Evolutionary conservation across 176 grass and related monocot species (phyloP), one percentile per base, ranked within the genome.

Genomic region (Saccharum spontaneum): DNA sequence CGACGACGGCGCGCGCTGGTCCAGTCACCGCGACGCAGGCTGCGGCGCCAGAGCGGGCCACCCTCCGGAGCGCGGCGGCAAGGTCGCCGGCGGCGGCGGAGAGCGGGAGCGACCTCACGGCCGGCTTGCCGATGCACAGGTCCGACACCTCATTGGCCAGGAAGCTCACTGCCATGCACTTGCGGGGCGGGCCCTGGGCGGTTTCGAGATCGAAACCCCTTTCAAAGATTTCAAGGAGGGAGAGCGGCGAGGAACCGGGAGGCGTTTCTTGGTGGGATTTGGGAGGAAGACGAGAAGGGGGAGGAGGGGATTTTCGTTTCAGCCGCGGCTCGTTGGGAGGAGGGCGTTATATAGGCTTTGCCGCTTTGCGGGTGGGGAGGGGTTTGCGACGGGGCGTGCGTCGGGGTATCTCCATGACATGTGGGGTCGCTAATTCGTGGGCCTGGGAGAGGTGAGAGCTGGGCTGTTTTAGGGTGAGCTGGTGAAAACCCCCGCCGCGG

Each of bases 71-170:
- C 28, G 86, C 81, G n/a, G 80, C 55, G 75, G 93, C 83, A 24
- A 91, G 86, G 36, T 94, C 94, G 31, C 83, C 81, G 88, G 89
- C 88, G 52, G 94, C 73, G 65, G 94, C 92, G 44, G 94, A 89
- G 73, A 80, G 77, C 83, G 90, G 92, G 77, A 94, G 86, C 55
- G 79, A 87, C 78, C 92, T 97, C 84, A 94, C 85, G 73, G 92
- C 83, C 83, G 94, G 94, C 89, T 97, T 94, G 83, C 94, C 94
- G 85, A 97, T 97, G 94, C 94, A 97, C 88, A 97, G 92, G 81
- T 97, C 94, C 49, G 94, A 92, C 86, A 94, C 90, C 63, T 92
- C 92, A 94, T 94, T 89, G 59, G 69, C 89, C 83, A 92, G 77
- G 38, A 94, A 84, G 83, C 84, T 82, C 81, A 92, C 92, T 94